Conservation (phyloP, 805 yeast species). For the Ogataea saltuana region DNA sequence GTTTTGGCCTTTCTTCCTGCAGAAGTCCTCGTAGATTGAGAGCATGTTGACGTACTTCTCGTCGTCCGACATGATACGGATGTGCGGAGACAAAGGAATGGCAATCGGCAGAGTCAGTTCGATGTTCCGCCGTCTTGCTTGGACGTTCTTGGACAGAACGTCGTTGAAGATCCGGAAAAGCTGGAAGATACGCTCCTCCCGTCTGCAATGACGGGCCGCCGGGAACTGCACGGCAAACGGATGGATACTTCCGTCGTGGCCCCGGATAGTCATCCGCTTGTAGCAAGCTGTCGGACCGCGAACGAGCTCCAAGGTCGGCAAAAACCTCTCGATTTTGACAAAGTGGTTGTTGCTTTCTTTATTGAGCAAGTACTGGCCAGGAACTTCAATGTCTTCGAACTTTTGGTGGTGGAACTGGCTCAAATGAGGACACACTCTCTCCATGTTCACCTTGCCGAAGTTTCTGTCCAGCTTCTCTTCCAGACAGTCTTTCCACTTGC, state of each 20-base stretch:
- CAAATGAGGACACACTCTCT: conserved; percentile 89
- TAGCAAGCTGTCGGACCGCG: conserved; percentile 90
- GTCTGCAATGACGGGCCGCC: conserved; percentile 94
- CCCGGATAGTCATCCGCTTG: conserved; percentile 84
- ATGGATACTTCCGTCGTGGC: conserved; percentile 90
- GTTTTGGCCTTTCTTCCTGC: conserved; percentile 67
- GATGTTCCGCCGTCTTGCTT: conserved; percentile 82
- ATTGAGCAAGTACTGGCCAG: conserved; percentile 91
- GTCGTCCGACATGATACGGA: conserved; percentile 85
- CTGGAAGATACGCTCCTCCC: conserved; percentile 94
- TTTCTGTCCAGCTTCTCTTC: conserved; percentile 91
- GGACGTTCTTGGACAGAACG: conserved; percentile 75
- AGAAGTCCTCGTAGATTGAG: conserved; percentile 87
- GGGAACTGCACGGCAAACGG: conserved; percentile 97
- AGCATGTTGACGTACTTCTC: conserved; percentile 68
- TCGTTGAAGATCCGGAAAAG: conserved; percentile 86
- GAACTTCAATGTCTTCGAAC: conserved; percentile 95
- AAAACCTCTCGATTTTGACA: conserved; percentile 87
- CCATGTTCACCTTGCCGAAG: conserved; percentile 76
- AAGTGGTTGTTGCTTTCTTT: conserved; percentile 90
- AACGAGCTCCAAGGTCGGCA: conserved; percentile 84
- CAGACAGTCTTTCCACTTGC: conserved; percentile 90
- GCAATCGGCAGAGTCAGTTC: conserved; percentile 88
- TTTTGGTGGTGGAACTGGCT: conserved; percentile 98
- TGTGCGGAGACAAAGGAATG: conserved; percentile 92